Conservation (phyloP, 2,329 filamentous ascomycete genomes). For the Thelonectria olida region DNA sequence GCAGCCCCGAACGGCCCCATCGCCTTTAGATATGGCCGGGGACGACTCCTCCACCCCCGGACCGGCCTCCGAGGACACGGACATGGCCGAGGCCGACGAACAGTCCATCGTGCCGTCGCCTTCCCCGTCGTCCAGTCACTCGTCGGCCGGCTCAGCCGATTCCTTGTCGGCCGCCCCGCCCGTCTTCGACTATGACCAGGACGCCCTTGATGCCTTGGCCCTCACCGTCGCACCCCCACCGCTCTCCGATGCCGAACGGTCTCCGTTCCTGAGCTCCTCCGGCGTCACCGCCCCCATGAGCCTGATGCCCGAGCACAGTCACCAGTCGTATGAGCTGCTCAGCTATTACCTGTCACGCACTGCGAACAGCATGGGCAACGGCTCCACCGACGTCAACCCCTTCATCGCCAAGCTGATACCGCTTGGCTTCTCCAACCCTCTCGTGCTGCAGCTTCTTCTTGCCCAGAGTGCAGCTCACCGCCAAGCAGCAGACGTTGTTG, state of each 20-base stretch:
- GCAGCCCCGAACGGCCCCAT: conserved; percentile 12
- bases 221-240: conserved; percentile 23
- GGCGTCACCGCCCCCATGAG: conserved; percentile 40
- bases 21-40: conserved; percentile 16
- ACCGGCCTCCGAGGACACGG: conserved; percentile 32
- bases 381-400: conserved; percentile 55
- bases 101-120: conserved; percentile 28
- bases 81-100: conserved; percentile 37
- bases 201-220: conserved; percentile 32
- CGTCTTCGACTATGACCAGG: conserved; percentile 25
- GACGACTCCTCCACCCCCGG: conserved; percentile 26
- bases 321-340: conserved; percentile 54
- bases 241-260: neutral
- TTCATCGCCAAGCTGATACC: conserved; percentile 57
- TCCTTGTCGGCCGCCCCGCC: conserved; percentile 14
- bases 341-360: conserved; percentile 56
- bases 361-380: conserved; percentile 58
- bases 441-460: conserved; percentile 56
- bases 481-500: conserved; percentile 40
- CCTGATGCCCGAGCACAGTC: conserved; percentile 42
- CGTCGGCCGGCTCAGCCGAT: conserved; percentile 31
- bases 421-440: conserved; percentile 54
- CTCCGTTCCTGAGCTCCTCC: conserved; percentile 22
- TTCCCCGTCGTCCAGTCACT: conserved; percentile 30
- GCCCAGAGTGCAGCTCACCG: conserved; percentile 54